Base-by-base conservation (phyloP, 345 rosid species). In the Kandelia obovata region DNA sequence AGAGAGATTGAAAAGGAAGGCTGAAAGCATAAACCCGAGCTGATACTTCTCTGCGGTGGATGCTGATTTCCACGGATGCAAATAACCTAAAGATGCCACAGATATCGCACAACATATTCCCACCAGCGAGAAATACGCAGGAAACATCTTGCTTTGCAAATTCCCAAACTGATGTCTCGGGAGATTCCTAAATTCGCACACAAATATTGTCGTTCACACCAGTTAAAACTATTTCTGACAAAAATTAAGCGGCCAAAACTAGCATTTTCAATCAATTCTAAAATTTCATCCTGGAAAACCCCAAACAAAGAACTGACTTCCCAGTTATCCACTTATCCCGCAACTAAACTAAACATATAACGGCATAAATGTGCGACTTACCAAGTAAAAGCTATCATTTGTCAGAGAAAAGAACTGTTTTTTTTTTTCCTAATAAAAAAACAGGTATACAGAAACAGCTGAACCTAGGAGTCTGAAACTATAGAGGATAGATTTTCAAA, bases 111-210 rank as follows among this genome's bases (percentile, higher is more conserved):
- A 88, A 62, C 97, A 95, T 21, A 82, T 73, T 13, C 92, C 96
- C 34, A 95, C 93, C 72, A 89, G 28, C 8, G 88, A 76, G 79
- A 95, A 95, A 77, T 95, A 95, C 1, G 96, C 97, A n/a, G 97
- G 99, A 75, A 95, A 95, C 99, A 95, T 86, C 84, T 89, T 95
- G 93, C 97, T 84, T 57, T 95, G 99, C 21, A 95, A 73, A 70
- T 89, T 89, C 31, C 99, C 99, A 55, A 91, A 91, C 77, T 88
- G 95, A 84, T 95, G 99, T 77, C 97, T 87, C 7, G 99, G 96
- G 26, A 95, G 83, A 75, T 95, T 83, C 85, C 96, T 91, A 73
- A 62, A 64, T 46, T 53, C 57, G 30, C 65, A 69, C 5, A 62
- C 27, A 67, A 19, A 47, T 15, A 63, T 39, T 66, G 25, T 52